Conservation (phyloP, 2,329 filamentous ascomycete species). For the Aspergillus transmontanensis region DNA sequence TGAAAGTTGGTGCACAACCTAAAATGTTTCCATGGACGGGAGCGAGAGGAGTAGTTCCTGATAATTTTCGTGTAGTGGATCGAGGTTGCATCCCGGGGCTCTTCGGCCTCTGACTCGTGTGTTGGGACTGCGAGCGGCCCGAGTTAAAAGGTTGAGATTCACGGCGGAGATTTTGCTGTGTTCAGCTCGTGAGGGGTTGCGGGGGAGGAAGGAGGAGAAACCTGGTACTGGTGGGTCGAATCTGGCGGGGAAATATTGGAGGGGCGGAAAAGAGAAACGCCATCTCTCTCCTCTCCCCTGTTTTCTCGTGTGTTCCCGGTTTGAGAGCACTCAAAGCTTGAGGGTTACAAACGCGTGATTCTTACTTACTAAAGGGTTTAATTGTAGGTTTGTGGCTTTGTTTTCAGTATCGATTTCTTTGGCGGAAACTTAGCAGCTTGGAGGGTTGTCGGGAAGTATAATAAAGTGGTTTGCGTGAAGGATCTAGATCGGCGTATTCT, state of each 20-base stretch:
- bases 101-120: conserved; percentile 1
- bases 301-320: neutral
- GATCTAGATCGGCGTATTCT: conserved; percentile 3
- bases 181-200: conserved; percentile 3
- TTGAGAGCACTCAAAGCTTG: neutral
- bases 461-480: neutral
- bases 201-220: neutral
- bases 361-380: neutral
- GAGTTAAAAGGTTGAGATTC: neutral
- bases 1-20: neutral
- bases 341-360: neutral
- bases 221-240: neutral
- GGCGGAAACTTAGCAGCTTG: conserved; percentile 2
- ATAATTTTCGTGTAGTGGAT: conserved; percentile 8
- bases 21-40: neutral
- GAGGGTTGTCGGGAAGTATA: neutral
- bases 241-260: neutral
- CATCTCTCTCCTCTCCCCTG: neutral
- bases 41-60: neutral
- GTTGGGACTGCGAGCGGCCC: neutral
- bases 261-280: neutral
- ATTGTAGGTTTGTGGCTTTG: neutral
- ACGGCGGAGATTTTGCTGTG: neutral
- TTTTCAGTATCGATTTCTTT: neutral
- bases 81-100: conserved; percentile 4